Percentiles rank a stretch among this genome's conserved stretches.
Conservation (phyloP, 176 grass and related monocot species). For the Thinopyrum elongatum region DNA sequence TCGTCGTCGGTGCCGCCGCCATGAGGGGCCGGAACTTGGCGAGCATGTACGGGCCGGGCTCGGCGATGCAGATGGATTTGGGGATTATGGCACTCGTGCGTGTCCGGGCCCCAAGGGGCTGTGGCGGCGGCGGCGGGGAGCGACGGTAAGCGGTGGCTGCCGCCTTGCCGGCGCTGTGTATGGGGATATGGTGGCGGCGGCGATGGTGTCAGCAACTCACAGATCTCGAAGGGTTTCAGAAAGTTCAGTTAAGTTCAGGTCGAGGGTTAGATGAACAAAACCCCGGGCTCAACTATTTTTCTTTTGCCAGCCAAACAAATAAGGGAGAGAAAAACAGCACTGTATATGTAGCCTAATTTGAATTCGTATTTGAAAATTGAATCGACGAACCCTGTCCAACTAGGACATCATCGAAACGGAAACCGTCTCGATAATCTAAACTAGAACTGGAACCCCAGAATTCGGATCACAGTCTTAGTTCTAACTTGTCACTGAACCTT, state of each 20-base stretch:
- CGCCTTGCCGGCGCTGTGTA: background rate
- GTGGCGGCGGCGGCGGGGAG: background rate
- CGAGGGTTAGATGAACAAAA: too few species aligned
- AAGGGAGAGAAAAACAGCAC: too few species aligned
- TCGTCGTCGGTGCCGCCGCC: slow-evolving; percentile 45
- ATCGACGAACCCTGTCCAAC: background rate
- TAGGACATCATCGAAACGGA: background rate
- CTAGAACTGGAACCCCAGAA: background rate
- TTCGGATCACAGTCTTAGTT: background rate
- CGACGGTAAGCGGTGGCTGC: background rate
- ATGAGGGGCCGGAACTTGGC: slow-evolving; percentile 39
- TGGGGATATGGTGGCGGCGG: background rate
- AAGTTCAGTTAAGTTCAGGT: background rate
- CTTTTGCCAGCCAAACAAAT: too few species aligned
- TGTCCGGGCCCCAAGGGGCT: background rate
- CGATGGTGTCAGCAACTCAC: background rate
- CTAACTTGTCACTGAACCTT: background rate
- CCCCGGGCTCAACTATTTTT: too few species aligned
- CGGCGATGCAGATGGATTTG: background rate
- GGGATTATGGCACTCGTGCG: background rate
- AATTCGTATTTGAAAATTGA: background rate
- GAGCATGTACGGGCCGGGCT: slow-evolving; percentile 33
- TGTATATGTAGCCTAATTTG: background rate
- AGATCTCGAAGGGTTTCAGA: background rate
- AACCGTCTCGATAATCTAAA: background rate